Base-by-base conservation (phyloP, 2,329 filamentous ascomycete species). In the Aureobasidium mangrovei region DNA sequence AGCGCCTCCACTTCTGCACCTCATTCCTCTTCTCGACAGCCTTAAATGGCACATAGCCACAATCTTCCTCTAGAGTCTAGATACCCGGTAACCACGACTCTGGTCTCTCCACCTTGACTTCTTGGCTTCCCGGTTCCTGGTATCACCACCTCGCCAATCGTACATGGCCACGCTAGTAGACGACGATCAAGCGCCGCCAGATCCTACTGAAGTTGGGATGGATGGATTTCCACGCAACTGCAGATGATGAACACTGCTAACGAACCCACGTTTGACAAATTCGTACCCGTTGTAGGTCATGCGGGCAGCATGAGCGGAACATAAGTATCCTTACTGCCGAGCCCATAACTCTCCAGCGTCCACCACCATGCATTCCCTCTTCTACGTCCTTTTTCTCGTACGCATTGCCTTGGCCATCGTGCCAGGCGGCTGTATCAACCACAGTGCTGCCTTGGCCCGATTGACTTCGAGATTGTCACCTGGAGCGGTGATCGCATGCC, bases 341-440 rank as follows among this genome's bases (percentile, higher is more conserved):
- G 4, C 1, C 2, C 7, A 31, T 39, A 8, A 12, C 38, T 7
- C 32, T 28, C 27, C 32, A 48, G 9, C 32, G 38, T 49, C 32
- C 12, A 51, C 24, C 28, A 3, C 7, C 4, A 52, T 52, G 48
- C 10, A 35, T 52, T 9, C 8, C 18, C n/a, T 28, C 7, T 29
- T 36, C 4, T 26, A 3, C 24, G 27, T 43, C 4, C 32, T 53
- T 12, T 12, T 40, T 32, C 6, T 43, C 24, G 8, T 27, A 12
- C 31, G 38, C 4, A 4, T 40, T 35, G n/a, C 54, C 3, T 38
- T 29, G 38, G 54, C 48, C 10, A 42, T 54, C 7, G 32, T 55
- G 7, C 49, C 56, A 31, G 57, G 57, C 28, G 45, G 56, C n/a
- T 58, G 57, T 28, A 48, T 52, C 29, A 42, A 49, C 6, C 38